Base-by-base conservation (phyloP, 1,284 basidiomycete genomes). In the Pterula multifida region DNA sequence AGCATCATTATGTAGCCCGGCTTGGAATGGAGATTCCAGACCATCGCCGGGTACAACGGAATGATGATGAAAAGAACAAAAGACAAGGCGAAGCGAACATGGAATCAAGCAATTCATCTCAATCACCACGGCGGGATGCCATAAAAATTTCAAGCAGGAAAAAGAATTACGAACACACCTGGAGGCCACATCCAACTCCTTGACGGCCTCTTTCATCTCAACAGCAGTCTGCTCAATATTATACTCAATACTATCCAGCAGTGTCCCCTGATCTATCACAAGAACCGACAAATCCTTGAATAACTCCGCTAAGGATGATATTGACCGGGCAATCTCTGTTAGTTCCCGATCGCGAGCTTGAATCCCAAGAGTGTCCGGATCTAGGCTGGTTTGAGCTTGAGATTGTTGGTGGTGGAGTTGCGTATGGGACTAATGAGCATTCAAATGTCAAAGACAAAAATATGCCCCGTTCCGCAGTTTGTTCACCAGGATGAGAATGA, bases 201-300 rank as follows among this genome's bases (percentile, higher is more conserved):
- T 77, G 22, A 89, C 92, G 2, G 94, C 91, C 35, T 88, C 88
- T 51, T 81, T 66, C 63, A 96, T 76, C 51, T 92, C 78, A 21
- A 78, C 78, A 3, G 85, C 82, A 19, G 94, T 92, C 64, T 89
- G 84, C 63, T 98, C 92, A 51, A 98, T 90, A 63, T 99, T 98
- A 68, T 92, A 98, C 67, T 99, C 96, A 51, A 98, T 81, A 36
- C 90, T 89, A 66, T 98, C 96, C 51, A 98, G 74, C 49, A 99
- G 77, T 6, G 95, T 97, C 11, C 96, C 96, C 63, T 99, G 96
- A 65, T 98, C 96, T 55, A 98, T 97, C 51, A 99, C 92, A 53
- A 99, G 78, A 36, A 76, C 79, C 21, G 85, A 87, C 36, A 99
- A 73, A 62, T 99, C 96, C 58, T 94, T 90, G 75, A 99, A 99